Base-by-base conservation (phyloP, 2,329 filamentous ascomycete genomes). In the Fusarium nurragi region DNA sequence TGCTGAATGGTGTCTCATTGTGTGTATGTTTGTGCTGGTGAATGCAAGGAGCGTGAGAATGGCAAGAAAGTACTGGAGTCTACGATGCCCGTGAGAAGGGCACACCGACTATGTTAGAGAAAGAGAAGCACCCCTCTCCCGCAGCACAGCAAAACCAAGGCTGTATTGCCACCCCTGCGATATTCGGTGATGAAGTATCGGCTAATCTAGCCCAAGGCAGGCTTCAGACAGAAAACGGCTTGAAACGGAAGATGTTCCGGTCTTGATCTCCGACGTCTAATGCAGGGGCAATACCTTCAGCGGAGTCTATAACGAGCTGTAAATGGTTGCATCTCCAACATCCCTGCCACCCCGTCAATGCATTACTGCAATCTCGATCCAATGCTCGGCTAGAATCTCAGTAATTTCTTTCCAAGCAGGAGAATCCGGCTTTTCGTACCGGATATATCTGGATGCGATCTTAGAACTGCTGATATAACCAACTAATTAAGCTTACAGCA, bases 361-460 rank as follows among this genome's bases (percentile, higher is more conserved):
- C 59, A 51, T 46, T 13, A 34, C 22, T 12, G 37, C 32, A 43
- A 62, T 62, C 59, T 62, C 45, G 59, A 62, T 62, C 41, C 39
- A 40, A 34, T 23, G 32, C 43, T 16, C 14, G 22, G 23, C 26
- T 3, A 37, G 22, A 6, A 18, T 25, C 19, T 62, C 34, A 32
- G 18, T 41, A 62, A 62, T 62, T 41, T 62, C 57, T 26, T 23
- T 40, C 6, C 13, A 30, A 14, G 11, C 13, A 5, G 3, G 12
- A 16, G 41, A 61, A 61, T 56, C 59, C 41, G 12, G 51, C 46
- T 62, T 62, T 36, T 21, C 11, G n/a, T 30, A 14, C 16, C 32
- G 8, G 32, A 5, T 39, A 9, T 49, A 43, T 16, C 59, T 46
- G 0, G n/a, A 46, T 43, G 16, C 9, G 36, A 37, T 21, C 13